These are phyloP conservation scores for Marasmius fiardii DNA, from an alignment of 1,284 basidiomycete genomes.

Conservation along the genomic window DNA sequence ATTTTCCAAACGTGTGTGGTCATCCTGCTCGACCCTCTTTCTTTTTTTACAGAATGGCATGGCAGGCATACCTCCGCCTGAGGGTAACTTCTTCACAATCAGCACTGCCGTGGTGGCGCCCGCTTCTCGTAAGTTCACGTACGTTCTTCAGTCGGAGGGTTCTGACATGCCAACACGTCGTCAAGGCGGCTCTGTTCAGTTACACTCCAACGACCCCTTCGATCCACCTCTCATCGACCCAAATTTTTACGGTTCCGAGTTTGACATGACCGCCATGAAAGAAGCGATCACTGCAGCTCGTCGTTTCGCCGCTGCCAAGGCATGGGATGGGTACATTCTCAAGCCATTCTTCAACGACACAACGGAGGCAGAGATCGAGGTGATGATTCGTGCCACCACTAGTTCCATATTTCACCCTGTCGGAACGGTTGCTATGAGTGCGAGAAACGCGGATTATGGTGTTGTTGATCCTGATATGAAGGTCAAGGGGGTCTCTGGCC, in stretches of 20 bases:
- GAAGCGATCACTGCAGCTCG: constrained; percentile 19
- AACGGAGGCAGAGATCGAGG: constrained; percentile 23
- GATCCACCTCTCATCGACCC: constrained; percentile 25
- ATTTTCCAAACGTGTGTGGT: background rate
- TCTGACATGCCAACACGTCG: background rate
- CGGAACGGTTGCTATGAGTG: constrained; percentile 26
- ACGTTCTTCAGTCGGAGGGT: too few relatives aligned
- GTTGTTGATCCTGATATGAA: constrained; percentile 51
- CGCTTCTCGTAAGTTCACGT: background rate
- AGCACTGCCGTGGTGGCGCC: constrained; percentile 1
- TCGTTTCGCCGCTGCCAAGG: constrained; percentile 19
- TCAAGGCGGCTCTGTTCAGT: constrained; percentile 31
- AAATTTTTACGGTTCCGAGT: constrained; percentile 19
- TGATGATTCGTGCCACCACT: constrained; percentile 17
- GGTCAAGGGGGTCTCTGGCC: constrained; percentile 28
- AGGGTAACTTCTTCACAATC: constrained; percentile 6
- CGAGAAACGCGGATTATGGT: constrained; percentile 17
- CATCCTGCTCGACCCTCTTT: background rate
- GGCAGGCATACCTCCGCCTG: constrained; percentile 1
- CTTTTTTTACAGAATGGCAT: constrained; percentile 1
- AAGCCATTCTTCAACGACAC: constrained; percentile 18
- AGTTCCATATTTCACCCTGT: constrained; percentile 10
- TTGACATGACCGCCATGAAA: constrained; percentile 18
- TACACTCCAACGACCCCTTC: constrained; percentile 26
- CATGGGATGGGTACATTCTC: constrained; percentile 22